phyloP scores from a whole-genome alignment of 2,329 filamentous ascomycete genomes.

The Penicillium sp. region DNA sequence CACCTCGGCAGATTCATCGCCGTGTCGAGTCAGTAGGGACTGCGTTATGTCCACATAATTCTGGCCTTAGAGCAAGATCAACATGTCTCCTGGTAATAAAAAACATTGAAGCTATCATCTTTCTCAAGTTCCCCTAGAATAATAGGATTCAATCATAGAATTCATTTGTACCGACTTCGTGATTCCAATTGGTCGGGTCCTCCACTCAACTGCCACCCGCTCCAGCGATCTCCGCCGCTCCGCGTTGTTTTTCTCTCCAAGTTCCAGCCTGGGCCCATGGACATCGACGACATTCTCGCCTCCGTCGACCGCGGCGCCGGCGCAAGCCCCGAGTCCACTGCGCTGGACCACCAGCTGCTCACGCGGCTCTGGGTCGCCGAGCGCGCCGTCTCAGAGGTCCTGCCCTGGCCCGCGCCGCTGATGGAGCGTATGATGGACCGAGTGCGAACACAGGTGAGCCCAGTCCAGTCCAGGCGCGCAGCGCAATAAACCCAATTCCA shows the following conservation, averaged over 20 bases:
- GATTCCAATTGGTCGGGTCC: no score
- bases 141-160: no score
- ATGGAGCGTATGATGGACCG: conserved; percentile 78
- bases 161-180: no score
- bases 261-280: conserved; percentile 51
- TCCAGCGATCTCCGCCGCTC: not conserved
- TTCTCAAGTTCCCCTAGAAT: no score
- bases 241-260: conserved; percentile 34
- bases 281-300: conserved; percentile 76
- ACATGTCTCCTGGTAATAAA: no score
- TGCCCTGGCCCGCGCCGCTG: conserved; percentile 71
- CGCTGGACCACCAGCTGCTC: conserved; percentile 75
- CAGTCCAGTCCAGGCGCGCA: not conserved
- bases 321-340: conserved; percentile 36
- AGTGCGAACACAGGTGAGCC: conserved; percentile 59
- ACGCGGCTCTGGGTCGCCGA: conserved; percentile 94
- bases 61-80: no score
- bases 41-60: no score
- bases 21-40: no score
- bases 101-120: no score
- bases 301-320: conserved; percentile 63
- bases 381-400: conserved; percentile 81
- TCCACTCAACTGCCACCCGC: conserved; percentile 42
- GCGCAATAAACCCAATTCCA: not conserved
- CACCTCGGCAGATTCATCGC: no score